Evolutionary conservation across 805 yeast species (phyloP).

Genomic region (Kodamaea laetipori): DNA sequence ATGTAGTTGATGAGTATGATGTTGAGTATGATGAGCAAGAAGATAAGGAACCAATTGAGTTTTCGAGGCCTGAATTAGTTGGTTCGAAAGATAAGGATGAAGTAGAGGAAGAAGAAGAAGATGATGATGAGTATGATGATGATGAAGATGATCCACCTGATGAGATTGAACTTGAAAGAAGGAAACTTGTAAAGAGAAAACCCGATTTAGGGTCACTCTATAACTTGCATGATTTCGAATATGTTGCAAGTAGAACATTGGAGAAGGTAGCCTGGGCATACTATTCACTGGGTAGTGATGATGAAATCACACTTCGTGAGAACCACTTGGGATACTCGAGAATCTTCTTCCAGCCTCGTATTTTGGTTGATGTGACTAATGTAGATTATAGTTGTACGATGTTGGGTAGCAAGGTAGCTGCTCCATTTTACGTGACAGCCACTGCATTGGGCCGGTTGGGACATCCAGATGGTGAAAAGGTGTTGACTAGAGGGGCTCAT

Average conservation of each 20-base stretch:
- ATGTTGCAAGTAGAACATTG: constrained; percentile 77
- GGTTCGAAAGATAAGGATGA: constrained; percentile 7
- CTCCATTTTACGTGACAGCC: constrained; percentile 88
- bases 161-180: constrained; percentile 28
- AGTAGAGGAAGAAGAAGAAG: constrained; percentile 15
- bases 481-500: constrained; percentile 81
- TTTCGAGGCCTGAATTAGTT: background rate
- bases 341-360: constrained; percentile 81
- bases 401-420: constrained; percentile 67
- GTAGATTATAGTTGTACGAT: constrained; percentile 72
- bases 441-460: constrained; percentile 93
- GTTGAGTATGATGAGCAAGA: constrained; percentile 48
- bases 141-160: constrained; percentile 41
- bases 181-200: constrained; percentile 38
- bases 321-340: constrained; percentile 89
- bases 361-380: constrained; percentile 76
- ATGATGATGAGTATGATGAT: constrained; percentile 30
- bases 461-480: constrained; percentile 90
- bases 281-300: constrained; percentile 90
- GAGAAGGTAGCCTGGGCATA: constrained; percentile 87
- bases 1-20: constrained; percentile 37
- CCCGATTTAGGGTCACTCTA: constrained; percentile 73
- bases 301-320: constrained; percentile 86
- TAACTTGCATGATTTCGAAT: constrained; percentile 85
- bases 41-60: constrained; percentile 27